Conservation (phyloP, 495 filamentous ascomycete genomes). For the Pseudomonodictys pantanalensis region DNA sequence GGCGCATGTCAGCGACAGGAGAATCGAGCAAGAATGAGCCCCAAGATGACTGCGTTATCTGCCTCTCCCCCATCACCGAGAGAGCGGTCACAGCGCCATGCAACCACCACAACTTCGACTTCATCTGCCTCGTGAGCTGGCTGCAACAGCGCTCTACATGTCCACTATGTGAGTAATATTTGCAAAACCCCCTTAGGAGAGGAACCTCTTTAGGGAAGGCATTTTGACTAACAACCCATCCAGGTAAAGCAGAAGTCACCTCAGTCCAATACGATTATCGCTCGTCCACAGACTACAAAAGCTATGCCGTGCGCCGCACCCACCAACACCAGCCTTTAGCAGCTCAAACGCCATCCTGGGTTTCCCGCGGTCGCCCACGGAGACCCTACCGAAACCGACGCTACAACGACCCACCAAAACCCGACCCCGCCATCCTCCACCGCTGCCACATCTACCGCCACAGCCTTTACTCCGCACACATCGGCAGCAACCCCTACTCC, state of each 20-base stretch:
- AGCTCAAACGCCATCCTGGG: neutral
- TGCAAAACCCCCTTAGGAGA: no score
- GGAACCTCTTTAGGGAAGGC: no score
- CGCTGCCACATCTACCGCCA: conserved; percentile 75
- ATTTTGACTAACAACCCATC: neutral
- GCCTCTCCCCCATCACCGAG: conserved; percentile 72
- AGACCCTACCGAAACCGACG: conserved; percentile 10
- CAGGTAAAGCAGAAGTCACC: conserved; percentile 63
- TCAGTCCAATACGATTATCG: conserved; percentile 66
- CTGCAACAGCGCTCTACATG: conserved; percentile 68
- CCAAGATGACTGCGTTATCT: conserved; percentile 59
- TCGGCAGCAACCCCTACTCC: conserved; percentile 79
- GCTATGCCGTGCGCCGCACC: conserved; percentile 48
- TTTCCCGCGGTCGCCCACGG: neutral
- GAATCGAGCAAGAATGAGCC: conserved; percentile 2
- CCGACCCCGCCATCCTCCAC: conserved; percentile 60
- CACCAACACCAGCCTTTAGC: conserved; percentile 36
- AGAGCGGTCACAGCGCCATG: conserved; percentile 69
- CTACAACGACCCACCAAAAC: conserved; percentile 18
- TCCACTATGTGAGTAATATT: conserved; percentile 57
- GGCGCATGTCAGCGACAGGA: conserved; percentile 20
- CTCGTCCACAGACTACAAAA: conserved; percentile 53
- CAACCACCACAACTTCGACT: conserved; percentile 77
- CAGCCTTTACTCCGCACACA: conserved; percentile 74
- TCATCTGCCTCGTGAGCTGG: conserved; percentile 81